Evolutionary conservation across 768 basidiomycete species (phyloP), one percentile per base, ranked within the genome.

Genomic region (Tulasnella sp.): DNA sequence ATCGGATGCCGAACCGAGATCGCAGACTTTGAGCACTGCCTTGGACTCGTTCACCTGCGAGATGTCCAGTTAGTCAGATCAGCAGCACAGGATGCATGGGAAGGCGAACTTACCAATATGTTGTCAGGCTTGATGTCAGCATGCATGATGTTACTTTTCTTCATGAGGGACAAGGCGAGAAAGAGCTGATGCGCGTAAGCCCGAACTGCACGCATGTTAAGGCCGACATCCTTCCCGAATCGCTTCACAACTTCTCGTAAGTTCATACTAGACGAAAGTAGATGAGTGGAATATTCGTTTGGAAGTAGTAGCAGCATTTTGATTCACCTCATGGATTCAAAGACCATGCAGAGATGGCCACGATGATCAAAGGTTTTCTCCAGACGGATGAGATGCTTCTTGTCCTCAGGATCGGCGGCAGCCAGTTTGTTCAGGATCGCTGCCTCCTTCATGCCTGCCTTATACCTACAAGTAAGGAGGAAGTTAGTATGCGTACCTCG

Each of bases 91-190:
- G 41, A 11, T 43, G 19, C 54, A 54, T 46, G 15, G 1, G 1
- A 54, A 9, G 29, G 60, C 17, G 49, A 34, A 78, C 84, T 30
- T 63, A 92, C 93, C 66, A 98, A 70, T 44, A 99, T 94, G 69
- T 98, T 98, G 70, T 98, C 96, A 19, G 96, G 96, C 71, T 98
- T 98, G 69, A 99, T 89, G 68, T 99, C 96, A 5, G 96, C 96
- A 66, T 99, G 96, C 81, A 97, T 96, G 60, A 98, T 82, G 64
- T 87, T 91, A 60, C 83, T 79, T 73, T 97, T 97, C 64, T 82
- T 81, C 68, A 98, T 74, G 56, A 93, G 74, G 64, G 86, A 80
- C 63, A 98, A 70, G 17, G 90, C 80, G 53, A 97, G 78, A 72
- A 98, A 93, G 53, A 99, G 82, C 68, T 99, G 96, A 65, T 94